A percentile compares a stretch with the other conserved stretches of the same genome.
Evolutionary conservation across 2,329 filamentous ascomycete genomes (phyloP).

Genomic region (Triangularia setosa): DNA sequence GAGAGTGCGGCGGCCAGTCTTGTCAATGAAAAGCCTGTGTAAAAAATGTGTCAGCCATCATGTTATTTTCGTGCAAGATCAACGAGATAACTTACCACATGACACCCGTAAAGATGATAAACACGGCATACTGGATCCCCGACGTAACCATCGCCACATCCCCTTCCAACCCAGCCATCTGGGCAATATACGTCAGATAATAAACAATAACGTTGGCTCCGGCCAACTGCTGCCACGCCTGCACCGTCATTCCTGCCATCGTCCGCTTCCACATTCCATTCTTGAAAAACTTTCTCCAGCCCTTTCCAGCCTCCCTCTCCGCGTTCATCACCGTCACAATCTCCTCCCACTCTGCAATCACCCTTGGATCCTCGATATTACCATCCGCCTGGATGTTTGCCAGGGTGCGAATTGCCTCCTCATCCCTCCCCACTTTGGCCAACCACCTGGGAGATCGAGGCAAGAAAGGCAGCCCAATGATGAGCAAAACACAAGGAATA

Average conservation of each 20-base stretch:
- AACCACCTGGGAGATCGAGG: constrained; percentile 63
- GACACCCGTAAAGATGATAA: constrained; percentile 41
- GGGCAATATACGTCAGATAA: constrained; percentile 58
- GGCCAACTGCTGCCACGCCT: constrained; percentile 54
- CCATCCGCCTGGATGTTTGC: constrained; percentile 55
- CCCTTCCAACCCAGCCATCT: constrained; percentile 53
- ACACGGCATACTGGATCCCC: constrained; percentile 44
- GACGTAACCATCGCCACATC: constrained; percentile 43
- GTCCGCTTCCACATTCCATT: constrained; percentile 58
- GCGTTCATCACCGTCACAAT: constrained; percentile 41
- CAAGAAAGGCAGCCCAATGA: constrained; percentile 56
- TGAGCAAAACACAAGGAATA: constrained; percentile 55
- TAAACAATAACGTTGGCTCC: constrained; percentile 54
- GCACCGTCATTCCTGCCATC: constrained; percentile 51
- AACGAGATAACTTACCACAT: constrained; percentile 32
- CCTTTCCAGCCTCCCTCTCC: constrained; percentile 33
- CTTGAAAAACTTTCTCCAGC: constrained; percentile 37
- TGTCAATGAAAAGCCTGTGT: constrained; percentile 37
- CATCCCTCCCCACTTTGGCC: constrained; percentile 57
- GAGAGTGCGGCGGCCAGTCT: constrained; percentile 29
- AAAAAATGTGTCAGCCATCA: neutral
- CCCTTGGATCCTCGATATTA: constrained; percentile 49
- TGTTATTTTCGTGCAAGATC: neutral
- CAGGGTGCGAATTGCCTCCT: constrained; percentile 50
- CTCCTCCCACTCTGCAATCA: constrained; percentile 55